Conservation (phyloP, 345 rosid genomes). For the Gossypium stocksii region DNA sequence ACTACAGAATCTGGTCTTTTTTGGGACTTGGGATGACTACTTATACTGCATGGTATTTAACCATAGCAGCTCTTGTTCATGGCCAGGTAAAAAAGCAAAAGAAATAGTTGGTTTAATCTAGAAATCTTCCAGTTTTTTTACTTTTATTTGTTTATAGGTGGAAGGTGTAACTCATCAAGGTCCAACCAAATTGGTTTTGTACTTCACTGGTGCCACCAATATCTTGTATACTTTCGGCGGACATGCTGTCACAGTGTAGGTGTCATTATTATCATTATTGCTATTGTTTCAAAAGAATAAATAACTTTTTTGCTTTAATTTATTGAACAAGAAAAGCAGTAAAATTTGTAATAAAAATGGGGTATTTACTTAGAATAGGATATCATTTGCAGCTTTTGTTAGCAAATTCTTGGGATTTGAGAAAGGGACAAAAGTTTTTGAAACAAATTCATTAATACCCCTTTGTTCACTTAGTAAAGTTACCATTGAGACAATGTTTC, state of each 20-base stretch:
- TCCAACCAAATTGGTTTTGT: slow-evolving; percentile 56
- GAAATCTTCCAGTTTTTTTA: background rate
- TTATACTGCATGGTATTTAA: slow-evolving; percentile 85
- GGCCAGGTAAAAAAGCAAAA: slow-evolving; percentile 47
- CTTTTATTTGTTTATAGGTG: slow-evolving; percentile 26
- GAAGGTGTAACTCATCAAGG: slow-evolving; percentile 64
- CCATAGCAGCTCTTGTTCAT: slow-evolving; percentile 53
- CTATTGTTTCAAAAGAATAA: background rate
- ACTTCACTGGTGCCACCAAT: slow-evolving; percentile 89
- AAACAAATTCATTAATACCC: background rate
- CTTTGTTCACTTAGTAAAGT: slow-evolving; percentile 3
- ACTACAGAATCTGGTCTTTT: slow-evolving; percentile 83
- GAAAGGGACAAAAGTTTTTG: background rate
- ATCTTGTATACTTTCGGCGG: slow-evolving; percentile 87
- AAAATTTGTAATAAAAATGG: background rate
- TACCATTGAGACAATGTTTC: background rate
- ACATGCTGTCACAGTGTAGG: slow-evolving; percentile 86
- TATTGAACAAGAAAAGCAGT: background rate
- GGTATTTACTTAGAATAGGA: background rate
- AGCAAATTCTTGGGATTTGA: slow-evolving; percentile 7
- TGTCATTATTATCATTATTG: slow-evolving; percentile 9
- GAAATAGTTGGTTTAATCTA: background rate
- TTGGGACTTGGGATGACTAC: slow-evolving; percentile 86
- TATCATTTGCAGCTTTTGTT: slow-evolving; percentile 17
- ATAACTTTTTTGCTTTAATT: background rate